Base-by-base conservation (phyloP, 805 yeast genomes). In the Grigorovia transvaalensis region DNA sequence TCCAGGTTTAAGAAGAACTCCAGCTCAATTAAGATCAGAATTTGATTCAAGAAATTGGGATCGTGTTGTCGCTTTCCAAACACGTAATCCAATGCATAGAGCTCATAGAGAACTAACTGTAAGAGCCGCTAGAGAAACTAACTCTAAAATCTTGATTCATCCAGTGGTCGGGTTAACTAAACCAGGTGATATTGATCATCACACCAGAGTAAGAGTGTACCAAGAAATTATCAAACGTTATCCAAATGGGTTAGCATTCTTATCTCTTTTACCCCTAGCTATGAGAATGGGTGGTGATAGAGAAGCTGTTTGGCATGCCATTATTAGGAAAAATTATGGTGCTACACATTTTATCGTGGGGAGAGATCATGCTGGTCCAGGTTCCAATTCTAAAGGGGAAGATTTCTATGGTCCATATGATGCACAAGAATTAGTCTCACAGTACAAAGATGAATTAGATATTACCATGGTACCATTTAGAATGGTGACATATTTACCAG, bases 201-300 rank as follows among this genome's bases (percentile, higher is more conserved):
- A 90, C 72, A 90, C 98, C 50, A 84, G 98, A 73, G 97, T 90
- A 52, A 85, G 93, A 62, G 98, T 90, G 13, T 90, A 90, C 74
- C 85, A 87, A 71, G 95, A 91, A 60, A 82, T 90, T 60, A 79
- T 91, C 71, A 87, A 90, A 72, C 85, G 91, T 64, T 90, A 87
- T 71, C 98, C 97, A 50, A 85, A 83, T 57, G 96, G 96, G 51
- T 84, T 90, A 80, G 97, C 97, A 15, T 81, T 86, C 57, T 74
- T 90, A 56, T 84, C 96, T 9, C 74, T 90, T 57, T 76, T 90
- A 61, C 98, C 98, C 12, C 76, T 90, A 64, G 98, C 98, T 43
- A 90, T 90, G 98, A 84, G 98, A 77, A 90, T 90, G 98, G 97
- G 93, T 52, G 98, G 98, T 70, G 97, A 91, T 70, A 82, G 96